Base-by-base conservation (phyloP, 1,284 basidiomycete genomes). In the Apiotrichum brassicae region DNA sequence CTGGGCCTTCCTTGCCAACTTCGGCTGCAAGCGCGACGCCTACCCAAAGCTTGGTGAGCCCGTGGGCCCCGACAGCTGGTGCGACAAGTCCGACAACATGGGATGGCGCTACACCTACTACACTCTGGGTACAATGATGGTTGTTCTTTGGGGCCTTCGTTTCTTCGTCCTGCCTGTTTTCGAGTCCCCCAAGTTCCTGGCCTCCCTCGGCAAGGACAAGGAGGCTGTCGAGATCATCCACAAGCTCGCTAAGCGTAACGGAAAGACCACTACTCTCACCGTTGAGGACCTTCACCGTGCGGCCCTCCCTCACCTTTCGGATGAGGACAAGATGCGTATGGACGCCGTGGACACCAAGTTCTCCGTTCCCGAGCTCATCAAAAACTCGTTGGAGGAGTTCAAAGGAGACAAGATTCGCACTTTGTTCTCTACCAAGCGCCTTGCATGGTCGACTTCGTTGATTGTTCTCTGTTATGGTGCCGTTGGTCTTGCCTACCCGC, bases 51-150 rank as follows among this genome's bases (percentile, higher is more conserved):
- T 24, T 38, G 40, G 40, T 28, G 32, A 23, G 42, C 37, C 26
- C n/a, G 42, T 16, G 13, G 12, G 8, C n/a, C 24, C 16, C 59
- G 58, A 24, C 33, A 52, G 53, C 40, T 81, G 54, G 38, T 65
- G 81, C 56, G 63, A 72, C 3, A 74, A 70, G 47, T 68, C 65
- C 3, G 63, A 75, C 46, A 83, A 83, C 63, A 77, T 76, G 72
- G 81, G 81, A 20, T 83, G 81, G 81, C 74, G 82, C 61, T 83
- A 82, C 67, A 77, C 79, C 24, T 74, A 79, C 78, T 82, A 67
- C 51, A 42, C 53, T 39, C 75, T 77, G 30, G 79, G 79, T n/a
- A 67, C 65, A 14, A 51, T 80, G 51, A 79, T 78, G 4, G 64
- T 80, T 34, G 23, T 77, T 32, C 57, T 64, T 28, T 75, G 66